Base-by-base conservation (phyloP, 768 basidiomycete genomes). In the Lentinus brumalis region DNA sequence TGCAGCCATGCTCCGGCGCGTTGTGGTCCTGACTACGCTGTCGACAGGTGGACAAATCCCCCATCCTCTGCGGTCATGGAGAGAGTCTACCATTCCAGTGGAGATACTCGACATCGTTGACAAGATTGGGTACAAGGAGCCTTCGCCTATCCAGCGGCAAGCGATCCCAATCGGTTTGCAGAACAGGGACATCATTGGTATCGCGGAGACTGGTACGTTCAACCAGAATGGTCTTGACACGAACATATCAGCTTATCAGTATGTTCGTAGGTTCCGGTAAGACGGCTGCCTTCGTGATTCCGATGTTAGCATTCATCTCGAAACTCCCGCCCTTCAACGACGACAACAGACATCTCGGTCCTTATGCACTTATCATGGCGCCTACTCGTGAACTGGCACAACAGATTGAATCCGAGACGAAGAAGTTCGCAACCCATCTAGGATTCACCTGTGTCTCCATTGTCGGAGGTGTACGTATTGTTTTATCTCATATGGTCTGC, bases 331-430 rank as follows among this genome's bases (percentile, higher is more conserved):
- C 84, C 2, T 86, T 99, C 63, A 87, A 86, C 41, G 97, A 99
- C 69, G 96, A 97, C 46, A 98, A 89, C 69, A 86, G 95, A 60
- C 94, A 96, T 76, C 78, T 94, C 60, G 97, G 97, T 18, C 97
- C 97, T 0, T 96, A 92, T 75, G 86, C 97, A 1, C 80, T 98
- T 29, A 94, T 98, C 64, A 69, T 98, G 62, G 95, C 96, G 0
- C 96, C 96, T 9, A 98, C 96, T n/a, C 95, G 96, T 79, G 96
- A 98, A 73, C 78, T 98, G 74, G 96, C 96, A 0, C 96, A 98
- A 71, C 96, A 98, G 71, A 98, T 98, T 57, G 97, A 99, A 74
- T 78, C 81, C 16, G 97, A 99, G 72, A 86, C 95, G 7, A 86
- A 86, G 69, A 96, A 93, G 76, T 98, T 99, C 75, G 95, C 95